Percentiles rank a stretch among this genome's conserved stretches.
Conservation (phyloP, 2,329 filamentous ascomycete genomes). For the Diplodia intermedia region DNA sequence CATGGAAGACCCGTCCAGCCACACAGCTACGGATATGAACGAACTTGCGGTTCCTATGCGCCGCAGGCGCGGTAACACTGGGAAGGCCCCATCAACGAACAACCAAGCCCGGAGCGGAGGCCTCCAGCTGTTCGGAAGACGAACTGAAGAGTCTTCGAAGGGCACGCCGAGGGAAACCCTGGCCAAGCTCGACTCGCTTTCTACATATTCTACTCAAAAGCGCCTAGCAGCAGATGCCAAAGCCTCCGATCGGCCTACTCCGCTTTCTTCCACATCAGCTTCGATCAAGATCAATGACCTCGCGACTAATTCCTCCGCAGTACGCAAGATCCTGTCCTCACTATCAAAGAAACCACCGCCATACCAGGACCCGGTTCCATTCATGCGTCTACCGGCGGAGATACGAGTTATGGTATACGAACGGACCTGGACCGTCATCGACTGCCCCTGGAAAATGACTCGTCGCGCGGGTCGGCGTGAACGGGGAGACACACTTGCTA, state of each 20-base stretch:
- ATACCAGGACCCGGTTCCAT: background rate
- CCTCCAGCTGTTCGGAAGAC: background rate
- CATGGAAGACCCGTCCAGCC: background rate
- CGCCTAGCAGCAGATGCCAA: background rate
- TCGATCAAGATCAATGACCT: background rate
- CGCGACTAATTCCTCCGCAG: background rate
- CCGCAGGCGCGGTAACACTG: background rate
- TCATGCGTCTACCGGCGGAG: conserved; percentile 9
- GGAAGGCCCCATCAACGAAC: background rate
- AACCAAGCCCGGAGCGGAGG: background rate
- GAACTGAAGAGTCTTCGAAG: background rate
- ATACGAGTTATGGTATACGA: background rate
- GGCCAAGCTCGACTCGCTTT: background rate
- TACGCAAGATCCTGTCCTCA: background rate
- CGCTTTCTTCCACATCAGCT: background rate
- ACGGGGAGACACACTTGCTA: background rate
- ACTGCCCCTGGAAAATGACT: conserved; percentile 1
- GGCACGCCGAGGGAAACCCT: background rate
- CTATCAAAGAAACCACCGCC: background rate
- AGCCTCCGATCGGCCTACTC: background rate
- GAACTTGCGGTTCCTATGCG: background rate
- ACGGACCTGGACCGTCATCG: background rate
- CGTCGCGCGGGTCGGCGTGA: background rate
- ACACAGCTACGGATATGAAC: background rate
- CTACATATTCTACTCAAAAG: background rate